Conservation (phyloP, 2,329 filamentous ascomycete species). For the Alternaria metachromatica region DNA sequence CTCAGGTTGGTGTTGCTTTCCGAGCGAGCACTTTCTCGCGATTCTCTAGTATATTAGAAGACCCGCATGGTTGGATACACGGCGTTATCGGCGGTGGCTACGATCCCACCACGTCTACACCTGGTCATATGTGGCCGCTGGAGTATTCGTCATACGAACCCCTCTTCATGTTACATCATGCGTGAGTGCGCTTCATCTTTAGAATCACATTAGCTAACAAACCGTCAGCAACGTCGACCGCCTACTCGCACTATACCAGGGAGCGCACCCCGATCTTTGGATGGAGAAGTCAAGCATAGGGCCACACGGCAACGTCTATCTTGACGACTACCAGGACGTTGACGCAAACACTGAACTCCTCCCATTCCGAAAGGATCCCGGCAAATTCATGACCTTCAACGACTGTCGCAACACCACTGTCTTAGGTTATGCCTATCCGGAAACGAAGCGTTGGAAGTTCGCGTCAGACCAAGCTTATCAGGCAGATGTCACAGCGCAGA, state of each 20-base stretch:
- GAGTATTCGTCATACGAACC: constrained; percentile 79
- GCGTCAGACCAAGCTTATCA: constrained; percentile 17
- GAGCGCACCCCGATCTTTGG: constrained; percentile 71
- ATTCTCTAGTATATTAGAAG: constrained; percentile 47
- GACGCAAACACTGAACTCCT: constrained; percentile 56
- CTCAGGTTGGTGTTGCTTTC: constrained; percentile 7
- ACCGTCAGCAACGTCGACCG: constrained; percentile 44
- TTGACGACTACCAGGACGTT: constrained; percentile 50
- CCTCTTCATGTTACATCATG: constrained; percentile 54
- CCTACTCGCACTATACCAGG: constrained; percentile 76
- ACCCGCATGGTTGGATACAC: constrained; percentile 39
- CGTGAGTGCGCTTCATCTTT: constrained; percentile 37
- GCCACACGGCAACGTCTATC: constrained; percentile 42
- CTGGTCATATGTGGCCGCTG: constrained; percentile 75
- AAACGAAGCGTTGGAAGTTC: constrained; percentile 39
- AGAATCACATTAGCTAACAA: neutral
- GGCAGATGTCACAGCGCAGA: constrained; percentile 14
- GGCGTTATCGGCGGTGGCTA: constrained; percentile 55
- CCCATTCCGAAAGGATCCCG: constrained; percentile 36
- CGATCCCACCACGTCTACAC: neutral
- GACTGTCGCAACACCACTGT: constrained; percentile 29
- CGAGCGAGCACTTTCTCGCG: constrained; percentile 13
- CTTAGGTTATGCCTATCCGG: constrained; percentile 45
- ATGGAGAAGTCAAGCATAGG: constrained; percentile 56
- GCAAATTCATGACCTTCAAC: constrained; percentile 41